Evolutionary conservation across 2,329 filamentous ascomycete genomes (phyloP), one percentile per base, ranked within the genome.

Genomic region (Emergomyces africanus): DNA sequence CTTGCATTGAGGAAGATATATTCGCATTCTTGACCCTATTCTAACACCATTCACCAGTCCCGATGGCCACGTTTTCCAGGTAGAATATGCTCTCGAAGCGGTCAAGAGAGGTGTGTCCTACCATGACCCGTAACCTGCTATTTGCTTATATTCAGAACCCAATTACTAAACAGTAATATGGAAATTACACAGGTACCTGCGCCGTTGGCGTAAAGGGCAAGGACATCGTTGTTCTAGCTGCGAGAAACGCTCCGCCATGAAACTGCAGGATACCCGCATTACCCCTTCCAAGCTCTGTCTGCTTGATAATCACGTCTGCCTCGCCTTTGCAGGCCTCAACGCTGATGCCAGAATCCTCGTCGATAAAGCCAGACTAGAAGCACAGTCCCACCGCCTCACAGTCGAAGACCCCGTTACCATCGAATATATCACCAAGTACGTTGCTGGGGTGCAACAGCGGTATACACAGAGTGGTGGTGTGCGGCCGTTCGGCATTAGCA

Each of bases 381-480:
- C 94, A 54, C 94, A 99, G 78, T 96, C 90, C 67, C 94, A 99
- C 79, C 88, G 94, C 64, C 81, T 99, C 68, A 97, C 94, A 4
- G 90, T 99, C 61, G 94, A 99, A 74, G 95, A 99, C 73, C 92
- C 94, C 59, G 90, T 95, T 65, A 92, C 89, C 63, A 95, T 99
- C 75, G 94, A 99, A 78, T 99, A 99, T 81, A 96, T 99, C 72
- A 97, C 94, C 70, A 97, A 99, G 80, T 96, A 97, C 71, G 88
- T 99, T 64, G 94, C 94, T 58, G 89, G 92, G 60, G 94, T 99
- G 67, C 94, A 99, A 81, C 94, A 99, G 81, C 85, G 90, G 75
- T 99, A 99, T 81, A 99, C 94, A 54, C 94, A 99, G 81, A 95
- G 90, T 70, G 94, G 94, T 79, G 94, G 94, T 82, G 94, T 99